Conservation (phyloP, 2,329 filamentous ascomycete genomes). For the Fusarium cicatricum region DNA sequence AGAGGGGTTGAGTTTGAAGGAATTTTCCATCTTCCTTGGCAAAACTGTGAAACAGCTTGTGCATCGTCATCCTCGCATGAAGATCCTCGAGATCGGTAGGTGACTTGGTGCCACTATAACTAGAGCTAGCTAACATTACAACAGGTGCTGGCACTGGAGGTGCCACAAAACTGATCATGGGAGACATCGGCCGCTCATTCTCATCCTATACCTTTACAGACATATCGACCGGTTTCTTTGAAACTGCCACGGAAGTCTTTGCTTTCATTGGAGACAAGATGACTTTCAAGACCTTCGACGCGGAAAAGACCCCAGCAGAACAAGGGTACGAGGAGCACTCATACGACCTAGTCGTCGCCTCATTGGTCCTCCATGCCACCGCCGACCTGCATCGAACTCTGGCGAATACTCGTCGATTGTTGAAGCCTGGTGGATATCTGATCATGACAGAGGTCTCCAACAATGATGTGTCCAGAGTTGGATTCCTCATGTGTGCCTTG, state of each 20-base stretch:
- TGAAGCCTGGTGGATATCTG: constrained; percentile 18
- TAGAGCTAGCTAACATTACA: no score
- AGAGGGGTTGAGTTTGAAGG: constrained; percentile 3
- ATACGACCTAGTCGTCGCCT: constrained; percentile 2
- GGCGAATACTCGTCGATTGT: neutral
- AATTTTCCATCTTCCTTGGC: constrained; percentile 31
- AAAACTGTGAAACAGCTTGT: constrained; percentile 1
- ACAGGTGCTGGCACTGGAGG: constrained; percentile 6
- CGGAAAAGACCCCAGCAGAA: neutral
- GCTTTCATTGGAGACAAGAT: neutral
- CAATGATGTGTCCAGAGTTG: neutral
- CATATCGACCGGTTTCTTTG: constrained; percentile 3
- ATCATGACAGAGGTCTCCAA: constrained; percentile 11
- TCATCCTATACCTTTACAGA: constrained; percentile 11
- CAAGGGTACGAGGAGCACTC: constrained; percentile 10
- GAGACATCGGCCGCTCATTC: neutral
- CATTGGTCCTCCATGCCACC: neutral
- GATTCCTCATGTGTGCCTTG: constrained; percentile 13
- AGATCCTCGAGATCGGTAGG: constrained; percentile 10
- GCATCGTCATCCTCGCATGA: constrained; percentile 13
- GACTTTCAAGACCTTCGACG: constrained; percentile 1
- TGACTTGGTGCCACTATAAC: no score
- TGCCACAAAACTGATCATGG: neutral
- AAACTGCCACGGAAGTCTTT: constrained; percentile 7
- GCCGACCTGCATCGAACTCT: neutral